Evolutionary conservation across 2,329 filamentous ascomycete genomes (phyloP), one percentile per base, ranked within the genome.

Genomic region (Trichoderma simmonsii): DNA sequence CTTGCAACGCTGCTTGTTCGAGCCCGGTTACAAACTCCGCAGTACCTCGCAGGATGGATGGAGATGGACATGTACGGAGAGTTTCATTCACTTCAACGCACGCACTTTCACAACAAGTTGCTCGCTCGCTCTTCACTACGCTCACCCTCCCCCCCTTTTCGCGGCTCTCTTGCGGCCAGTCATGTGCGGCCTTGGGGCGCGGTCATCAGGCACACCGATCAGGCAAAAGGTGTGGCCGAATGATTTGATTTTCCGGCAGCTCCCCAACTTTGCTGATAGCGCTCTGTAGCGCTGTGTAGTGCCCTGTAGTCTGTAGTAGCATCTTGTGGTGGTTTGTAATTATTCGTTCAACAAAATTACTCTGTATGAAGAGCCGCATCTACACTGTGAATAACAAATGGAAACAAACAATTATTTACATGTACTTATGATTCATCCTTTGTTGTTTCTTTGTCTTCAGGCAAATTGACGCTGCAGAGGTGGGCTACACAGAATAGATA

Each of bases 131-230:
- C 12, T 48, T 48, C 36, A 28, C 66, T 72, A 71, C 59, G 39
- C 54, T 39, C 60, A 72, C 71, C 21, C 71, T 61, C 59, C 66
- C 61, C 61, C 48, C 67, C 24, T 21, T 61, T 36, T 36, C 34
- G 11, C 59, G 11, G 9, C 14, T 36, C 59, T 61, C 7, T 34
- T 36, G 54, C 56, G 39, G 48, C 65, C 65, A 70, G 71, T 72
- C 71, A 72, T 70, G 71, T 72, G 71, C 71, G 48, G 67, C 51
- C 32, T 32, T 30, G 60, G 36, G 61, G 59, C 66, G 66, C 68
- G 71, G 71, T 72, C 71, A 72, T 72, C 71, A 72, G 71, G 71
- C 71, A 72, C 71, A 72, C 71, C 67, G 34, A 54, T 60, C 21
- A 15, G 67, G 59, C 57, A 43, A 68, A 68, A 68, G 65, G 65